A percentile compares a stretch with the other conserved stretches of the same genome.
Evolutionary conservation across 768 basidiomycete genomes (phyloP).

Genomic region (Dioszegia hungarica): DNA sequence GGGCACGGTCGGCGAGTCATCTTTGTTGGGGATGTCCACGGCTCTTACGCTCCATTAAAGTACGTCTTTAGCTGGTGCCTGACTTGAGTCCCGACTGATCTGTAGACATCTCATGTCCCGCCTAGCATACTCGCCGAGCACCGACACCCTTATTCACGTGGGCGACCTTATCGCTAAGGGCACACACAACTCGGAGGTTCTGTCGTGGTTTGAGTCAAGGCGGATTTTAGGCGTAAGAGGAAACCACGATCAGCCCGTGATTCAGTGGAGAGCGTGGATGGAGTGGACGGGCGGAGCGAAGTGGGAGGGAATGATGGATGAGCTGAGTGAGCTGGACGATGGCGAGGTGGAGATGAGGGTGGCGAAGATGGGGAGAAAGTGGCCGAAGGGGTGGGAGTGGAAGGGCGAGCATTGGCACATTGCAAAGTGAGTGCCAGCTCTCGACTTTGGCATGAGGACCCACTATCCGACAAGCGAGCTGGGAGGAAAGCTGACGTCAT

Average conservation of each 20-base stretch:
- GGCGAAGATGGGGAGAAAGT: constrained; percentile 49
- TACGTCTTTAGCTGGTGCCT: constrained; percentile 48
- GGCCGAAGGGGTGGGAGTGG: constrained; percentile 66
- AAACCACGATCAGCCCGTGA: constrained; percentile 81
- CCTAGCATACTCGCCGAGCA: constrained; percentile 58
- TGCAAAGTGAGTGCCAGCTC: constrained; percentile 56
- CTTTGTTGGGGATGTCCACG: constrained; percentile 83
- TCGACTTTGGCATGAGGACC: neutral
- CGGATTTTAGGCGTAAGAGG: constrained; percentile 78
- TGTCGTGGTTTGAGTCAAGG: constrained; percentile 61
- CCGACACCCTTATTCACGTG: constrained; percentile 70
- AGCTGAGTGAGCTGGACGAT: constrained; percentile 8
- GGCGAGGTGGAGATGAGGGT: constrained; percentile 52
- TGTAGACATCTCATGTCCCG: constrained; percentile 61
- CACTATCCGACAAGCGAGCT: too few species aligned
- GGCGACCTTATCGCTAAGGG: constrained; percentile 81
- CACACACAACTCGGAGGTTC: constrained; percentile 56
- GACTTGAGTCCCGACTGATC: neutral
- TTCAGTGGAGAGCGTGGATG: constrained; percentile 86
- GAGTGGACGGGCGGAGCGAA: constrained; percentile 52
- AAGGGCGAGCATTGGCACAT: constrained; percentile 71
- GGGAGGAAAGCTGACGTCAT: neutral
- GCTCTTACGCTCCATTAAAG: constrained; percentile 66
- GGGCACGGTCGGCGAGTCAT: constrained; percentile 56
- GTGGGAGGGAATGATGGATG: constrained; percentile 56